Percentiles rank a stretch among this genome's conserved stretches.
Evolutionary conservation across 2,329 filamentous ascomycete genomes (phyloP).

Genomic region (Amesomyces nigricolor): DNA sequence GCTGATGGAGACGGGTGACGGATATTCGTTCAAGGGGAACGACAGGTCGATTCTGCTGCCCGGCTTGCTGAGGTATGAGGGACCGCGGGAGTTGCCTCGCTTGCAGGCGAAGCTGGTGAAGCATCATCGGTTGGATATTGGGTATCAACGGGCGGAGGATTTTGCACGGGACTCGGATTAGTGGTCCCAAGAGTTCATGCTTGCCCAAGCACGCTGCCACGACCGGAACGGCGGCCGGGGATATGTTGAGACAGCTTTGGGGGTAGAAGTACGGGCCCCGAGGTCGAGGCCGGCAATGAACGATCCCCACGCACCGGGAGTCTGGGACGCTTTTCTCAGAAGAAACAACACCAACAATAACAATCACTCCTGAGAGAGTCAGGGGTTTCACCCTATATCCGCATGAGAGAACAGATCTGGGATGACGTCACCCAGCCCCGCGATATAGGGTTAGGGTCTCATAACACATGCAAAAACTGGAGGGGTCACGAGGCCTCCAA

Average conservation of each 20-base stretch:
- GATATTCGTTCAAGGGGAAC: conserved; percentile 18
- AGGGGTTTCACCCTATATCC: no score
- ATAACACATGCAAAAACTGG: background rate
- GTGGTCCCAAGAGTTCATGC: background rate
- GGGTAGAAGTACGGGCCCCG: no score
- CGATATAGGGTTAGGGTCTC: background rate
- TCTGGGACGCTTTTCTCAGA: no score
- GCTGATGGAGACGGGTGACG: conserved; percentile 26
- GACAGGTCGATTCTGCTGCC: conserved; percentile 24
- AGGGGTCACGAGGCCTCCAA: conserved; percentile 2
- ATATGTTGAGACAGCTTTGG: background rate
- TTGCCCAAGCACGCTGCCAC: no score
- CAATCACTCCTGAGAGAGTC: no score
- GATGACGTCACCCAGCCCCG: no score
- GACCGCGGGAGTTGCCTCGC: conserved; percentile 9
- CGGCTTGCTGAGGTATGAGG: conserved; percentile 16
- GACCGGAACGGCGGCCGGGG: background rate
- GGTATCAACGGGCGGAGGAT: conserved; percentile 22
- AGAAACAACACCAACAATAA: no score
- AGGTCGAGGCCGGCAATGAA: no score
- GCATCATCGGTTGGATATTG: conserved; percentile 26
- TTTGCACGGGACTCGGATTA: conserved; percentile 5
- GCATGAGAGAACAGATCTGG: no score
- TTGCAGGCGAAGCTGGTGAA: conserved; percentile 3
- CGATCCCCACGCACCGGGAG: no score